Evolutionary conservation across 192 early-diverging fungal genomes (phyloP).

Genomic region (Entomortierella chlamydospora): DNA sequence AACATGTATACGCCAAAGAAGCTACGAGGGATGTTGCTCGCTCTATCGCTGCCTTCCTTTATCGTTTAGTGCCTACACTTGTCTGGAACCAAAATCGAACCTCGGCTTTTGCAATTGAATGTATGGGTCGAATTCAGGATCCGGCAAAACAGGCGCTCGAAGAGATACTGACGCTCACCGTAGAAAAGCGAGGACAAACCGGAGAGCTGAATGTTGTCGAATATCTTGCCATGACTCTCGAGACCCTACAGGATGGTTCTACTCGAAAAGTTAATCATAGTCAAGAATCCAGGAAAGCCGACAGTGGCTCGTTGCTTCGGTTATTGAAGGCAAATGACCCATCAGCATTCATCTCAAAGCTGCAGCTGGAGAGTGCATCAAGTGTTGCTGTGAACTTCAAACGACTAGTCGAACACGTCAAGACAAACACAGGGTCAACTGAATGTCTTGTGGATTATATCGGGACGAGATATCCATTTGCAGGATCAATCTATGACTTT

Average conservation of each 20-base stretch:
- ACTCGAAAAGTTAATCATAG: background rate
- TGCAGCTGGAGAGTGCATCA: slow-evolving; percentile 13
- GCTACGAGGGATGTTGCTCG: slow-evolving; percentile 20
- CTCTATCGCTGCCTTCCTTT: slow-evolving; percentile 48
- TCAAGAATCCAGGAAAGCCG: background rate
- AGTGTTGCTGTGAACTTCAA: slow-evolving; percentile 46
- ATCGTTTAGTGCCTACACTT: slow-evolving; percentile 40
- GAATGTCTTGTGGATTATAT: slow-evolving; percentile 58
- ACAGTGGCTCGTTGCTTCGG: background rate
- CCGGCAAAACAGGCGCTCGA: slow-evolving; percentile 9
- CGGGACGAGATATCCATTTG: slow-evolving; percentile 50
- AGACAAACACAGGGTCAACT: slow-evolving; percentile 5
- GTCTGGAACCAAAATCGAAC: slow-evolving; percentile 56
- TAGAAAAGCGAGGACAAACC: slow-evolving; percentile 10
- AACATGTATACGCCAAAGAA: slow-evolving; percentile 44
- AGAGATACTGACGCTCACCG: background rate
- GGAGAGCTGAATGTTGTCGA: slow-evolving; percentile 12
- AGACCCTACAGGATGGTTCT: background rate
- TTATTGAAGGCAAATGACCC: slow-evolving; percentile 8
- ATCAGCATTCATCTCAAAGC: slow-evolving; percentile 16
- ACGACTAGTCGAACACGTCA: slow-evolving; percentile 12
- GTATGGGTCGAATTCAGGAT: slow-evolving; percentile 32
- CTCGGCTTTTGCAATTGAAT: slow-evolving; percentile 33
- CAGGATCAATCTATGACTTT: slow-evolving; percentile 54
- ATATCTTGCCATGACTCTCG: slow-evolving; percentile 23